Evolutionary conservation across 306 rosid genomes (phyloP), one percentile per base, ranked within the genome.

Genomic region (Urtica urens): DNA sequence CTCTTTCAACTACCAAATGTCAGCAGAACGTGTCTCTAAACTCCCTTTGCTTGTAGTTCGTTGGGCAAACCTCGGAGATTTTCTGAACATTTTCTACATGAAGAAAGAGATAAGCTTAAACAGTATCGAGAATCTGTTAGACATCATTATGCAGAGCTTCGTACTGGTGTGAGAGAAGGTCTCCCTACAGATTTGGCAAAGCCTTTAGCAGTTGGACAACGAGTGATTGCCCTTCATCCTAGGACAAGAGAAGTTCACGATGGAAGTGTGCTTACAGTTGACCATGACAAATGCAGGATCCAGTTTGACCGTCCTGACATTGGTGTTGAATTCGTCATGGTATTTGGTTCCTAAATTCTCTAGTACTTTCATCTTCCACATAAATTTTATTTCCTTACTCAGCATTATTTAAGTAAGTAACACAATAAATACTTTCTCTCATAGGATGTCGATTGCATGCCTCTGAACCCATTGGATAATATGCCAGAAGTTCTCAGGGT

Each of bases 1-100:
- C 45, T 42, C 29, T 18, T 35, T 24, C 23, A 38, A 34, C 38
- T 52, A 38, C 24, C n/a, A 59, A 53, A 39, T n/a, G 5, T 19
- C 12, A 30, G 23, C 17, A 16, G 34, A 17, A 42, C 24, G 34
- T 40, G 22, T 70, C 45, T 70, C 46, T 68, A 62, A 13, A 23
- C 44, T 34, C 15, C 13, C 10, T 29, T 42, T 57, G 27, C 59
- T 59, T 69, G 65, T 65, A 90, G 97, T 62, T 84, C 94, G 61
- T 95, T 90, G 54, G 97, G 97, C 31, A 90, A 75, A 73, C 97
- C 97, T 62, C 83, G 95, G 57, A 77, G 97, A 74, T 82, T 90
- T 71, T 90, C 94, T 47, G 85, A 81, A 44, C 78, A 65, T 42
- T 90, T 81, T 63, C 83, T 90, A 17, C 21, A 1, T 38, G 87